phyloP scores from a whole-genome alignment of 495 filamentous ascomycete genomes.

The Pseudotulostoma volvatum region DNA sequence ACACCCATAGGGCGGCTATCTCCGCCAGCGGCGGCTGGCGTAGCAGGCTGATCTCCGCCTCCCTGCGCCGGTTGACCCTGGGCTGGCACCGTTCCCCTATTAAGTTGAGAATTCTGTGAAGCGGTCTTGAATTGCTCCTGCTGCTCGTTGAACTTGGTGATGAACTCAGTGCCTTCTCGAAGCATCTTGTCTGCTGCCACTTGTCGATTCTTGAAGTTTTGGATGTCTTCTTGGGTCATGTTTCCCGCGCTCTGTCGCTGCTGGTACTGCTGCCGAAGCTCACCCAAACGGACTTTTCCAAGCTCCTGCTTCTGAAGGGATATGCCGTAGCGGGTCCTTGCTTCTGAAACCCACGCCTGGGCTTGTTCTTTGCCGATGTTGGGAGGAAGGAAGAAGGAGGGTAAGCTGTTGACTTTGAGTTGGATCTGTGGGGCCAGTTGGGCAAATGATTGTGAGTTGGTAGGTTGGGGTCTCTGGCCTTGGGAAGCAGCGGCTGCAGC shows the following conservation, averaged over 20 bases:
- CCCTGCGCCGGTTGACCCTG: conserved; percentile 10
- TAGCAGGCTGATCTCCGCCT: conserved; percentile 6
- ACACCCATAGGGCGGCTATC: conserved; percentile 12
- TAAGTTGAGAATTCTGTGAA: conserved; percentile 25
- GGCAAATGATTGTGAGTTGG: conserved; percentile 24
- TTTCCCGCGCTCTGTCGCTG: conserved; percentile 23
- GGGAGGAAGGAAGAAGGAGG: conserved; percentile 28
- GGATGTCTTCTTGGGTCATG: conserved; percentile 28
- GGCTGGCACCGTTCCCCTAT: conserved; percentile 3
- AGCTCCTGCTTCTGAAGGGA: conserved; percentile 37
- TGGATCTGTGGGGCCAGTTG: conserved; percentile 30
- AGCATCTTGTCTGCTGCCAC: conserved; percentile 28
- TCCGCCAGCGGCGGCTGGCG: conserved; percentile 9
- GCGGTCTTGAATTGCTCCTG: conserved; percentile 27
- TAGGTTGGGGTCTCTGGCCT: conserved; percentile 20
- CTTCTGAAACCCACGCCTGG: conserved; percentile 34
- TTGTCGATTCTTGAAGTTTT: conserved; percentile 27
- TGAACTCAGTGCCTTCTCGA: conserved; percentile 29
- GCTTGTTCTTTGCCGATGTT: conserved; percentile 29
- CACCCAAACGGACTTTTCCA: conserved; percentile 21
- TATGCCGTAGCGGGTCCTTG: conserved; percentile 35
- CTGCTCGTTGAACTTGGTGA: conserved; percentile 32
- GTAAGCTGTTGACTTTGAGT: conserved; percentile 28
- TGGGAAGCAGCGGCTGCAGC: background rate
- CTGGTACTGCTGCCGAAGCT: conserved; percentile 22